A percentile compares a stretch with the other conserved stretches of the same genome.
These are phyloP conservation scores for Fistulifera pelliculosa DNA, from an alignment of 108 stramenopile species.

Conservation along the genomic window DNA sequence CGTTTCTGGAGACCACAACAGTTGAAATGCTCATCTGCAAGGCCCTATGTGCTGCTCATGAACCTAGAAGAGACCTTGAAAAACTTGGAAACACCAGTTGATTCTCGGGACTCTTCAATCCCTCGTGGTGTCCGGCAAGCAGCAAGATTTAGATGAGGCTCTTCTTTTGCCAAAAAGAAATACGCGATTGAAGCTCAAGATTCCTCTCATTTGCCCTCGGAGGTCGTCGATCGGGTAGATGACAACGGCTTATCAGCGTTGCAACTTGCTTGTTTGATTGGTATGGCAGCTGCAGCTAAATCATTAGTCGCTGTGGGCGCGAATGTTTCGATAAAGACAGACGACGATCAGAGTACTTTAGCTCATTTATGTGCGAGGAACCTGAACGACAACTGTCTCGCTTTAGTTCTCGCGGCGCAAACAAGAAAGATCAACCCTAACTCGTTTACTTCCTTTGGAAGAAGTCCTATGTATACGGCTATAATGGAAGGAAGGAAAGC, in stretches of 20 bases:
- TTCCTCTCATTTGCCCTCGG: conserved; percentile 17
- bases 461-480: conserved; percentile 69
- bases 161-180: conserved; percentile 16
- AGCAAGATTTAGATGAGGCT: conserved; percentile 38
- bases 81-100: conserved; percentile 64
- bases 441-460: conserved; percentile 42
- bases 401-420: background rate
- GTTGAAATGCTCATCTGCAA: conserved; percentile 42
- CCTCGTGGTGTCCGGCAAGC: conserved; percentile 55
- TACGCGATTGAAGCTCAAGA: conserved; percentile 1
- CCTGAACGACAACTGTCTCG: conserved; percentile 48
- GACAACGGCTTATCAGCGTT: conserved; percentile 60
- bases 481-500: conserved; percentile 41
- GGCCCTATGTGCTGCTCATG: conserved; percentile 46
- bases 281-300: conserved; percentile 37
- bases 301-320: conserved; percentile 62
- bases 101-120: conserved; percentile 74
- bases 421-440: conserved; percentile 43
- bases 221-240: conserved; percentile 54
- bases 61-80: conserved; percentile 4
- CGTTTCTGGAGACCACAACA: conserved; percentile 33
- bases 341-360: conserved; percentile 26
- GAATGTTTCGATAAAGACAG: conserved; percentile 25
- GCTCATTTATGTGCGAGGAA: conserved; percentile 49
- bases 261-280: conserved; percentile 59